Evolutionary conservation across 805 yeast species (phyloP), one percentile per base, ranked within the genome.

Genomic region (Hanseniaspora lachancei): DNA sequence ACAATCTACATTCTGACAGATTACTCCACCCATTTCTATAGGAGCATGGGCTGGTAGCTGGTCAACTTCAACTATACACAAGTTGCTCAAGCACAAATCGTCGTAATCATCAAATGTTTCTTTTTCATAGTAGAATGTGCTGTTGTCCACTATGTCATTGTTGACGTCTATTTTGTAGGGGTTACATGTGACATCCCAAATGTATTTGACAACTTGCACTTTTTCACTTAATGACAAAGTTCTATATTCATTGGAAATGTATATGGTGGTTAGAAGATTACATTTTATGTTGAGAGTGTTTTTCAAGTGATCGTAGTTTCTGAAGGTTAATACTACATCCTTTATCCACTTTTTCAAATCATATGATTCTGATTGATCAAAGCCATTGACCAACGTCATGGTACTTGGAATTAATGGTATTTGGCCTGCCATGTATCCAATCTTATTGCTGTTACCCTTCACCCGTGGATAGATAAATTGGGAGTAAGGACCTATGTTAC

Each of bases 401-500:
- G 78, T 67, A 1, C 78, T 67, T 0, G 98, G 97, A 1, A 82
- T 66, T 41, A 93, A 71, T 1, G 96, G 95, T 40, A 93, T 89
- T 70, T 93, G 97, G 0, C 98, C 98, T 51, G 97, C 86, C 13
- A 89, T 66, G 39, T 75, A 73, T 2, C 84, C 81, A 8, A 80
- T 67, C 29, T 74, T 68, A 56, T 79, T 77, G 20, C 64, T 64
- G 15, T 63, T 66, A 59, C 79, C 81, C 5, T 76, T 67, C 8
- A 23, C 44, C 6, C 53, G 55, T 23, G 56, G 56, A 65, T 67
- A 68, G 12, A 81, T 79, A 0, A 89, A 78, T 68, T 93, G 98
- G 0, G 98, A 91, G 65, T 93, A 93, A 0, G 98, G 98, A 0
- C 98, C 98, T 47, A 93, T 93, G 61, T 93, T 93, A 39, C 95